Evolutionary conservation across 495 filamentous ascomycete species (phyloP).

Genomic region (Chaetomium cochliodes): DNA sequence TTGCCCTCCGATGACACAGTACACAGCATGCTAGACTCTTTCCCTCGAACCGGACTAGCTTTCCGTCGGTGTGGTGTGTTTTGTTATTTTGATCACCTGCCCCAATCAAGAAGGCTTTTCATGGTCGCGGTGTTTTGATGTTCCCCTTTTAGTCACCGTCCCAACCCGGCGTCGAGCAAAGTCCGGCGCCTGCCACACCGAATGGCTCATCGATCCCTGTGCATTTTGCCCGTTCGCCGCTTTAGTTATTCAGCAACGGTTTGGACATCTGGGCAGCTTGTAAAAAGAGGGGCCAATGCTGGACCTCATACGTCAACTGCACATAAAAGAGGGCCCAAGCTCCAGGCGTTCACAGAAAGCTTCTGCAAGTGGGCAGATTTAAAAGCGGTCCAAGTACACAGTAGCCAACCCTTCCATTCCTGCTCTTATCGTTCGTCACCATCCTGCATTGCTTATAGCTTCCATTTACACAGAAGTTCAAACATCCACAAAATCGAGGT

Average conservation of each 20-base stretch:
- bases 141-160: background rate
- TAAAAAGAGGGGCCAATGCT: conserved; percentile 8
- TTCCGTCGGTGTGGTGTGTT: too few species aligned
- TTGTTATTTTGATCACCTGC: too few species aligned
- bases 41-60: too few species aligned
- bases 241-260: background rate
- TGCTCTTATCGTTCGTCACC: background rate
- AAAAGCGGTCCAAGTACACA: background rate
- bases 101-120: too few species aligned
- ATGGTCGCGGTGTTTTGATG: background rate
- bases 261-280: background rate
- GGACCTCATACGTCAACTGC: conserved; percentile 9
- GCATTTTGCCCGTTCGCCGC: background rate
- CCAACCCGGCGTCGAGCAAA: background rate
- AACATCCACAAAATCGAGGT: background rate
- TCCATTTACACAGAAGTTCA: background rate
- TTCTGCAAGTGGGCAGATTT: background rate
- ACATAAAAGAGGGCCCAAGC: conserved; percentile 6
- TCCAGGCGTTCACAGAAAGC: background rate
- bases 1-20: too few species aligned
- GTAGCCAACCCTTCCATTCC: too few species aligned
- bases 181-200: conserved; percentile 4
- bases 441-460: too few species aligned
- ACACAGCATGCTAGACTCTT: too few species aligned
- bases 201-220: conserved; percentile 1